phyloP scores from a whole-genome alignment of 306 rosid genomes.

The Begonia masoniana region DNA sequence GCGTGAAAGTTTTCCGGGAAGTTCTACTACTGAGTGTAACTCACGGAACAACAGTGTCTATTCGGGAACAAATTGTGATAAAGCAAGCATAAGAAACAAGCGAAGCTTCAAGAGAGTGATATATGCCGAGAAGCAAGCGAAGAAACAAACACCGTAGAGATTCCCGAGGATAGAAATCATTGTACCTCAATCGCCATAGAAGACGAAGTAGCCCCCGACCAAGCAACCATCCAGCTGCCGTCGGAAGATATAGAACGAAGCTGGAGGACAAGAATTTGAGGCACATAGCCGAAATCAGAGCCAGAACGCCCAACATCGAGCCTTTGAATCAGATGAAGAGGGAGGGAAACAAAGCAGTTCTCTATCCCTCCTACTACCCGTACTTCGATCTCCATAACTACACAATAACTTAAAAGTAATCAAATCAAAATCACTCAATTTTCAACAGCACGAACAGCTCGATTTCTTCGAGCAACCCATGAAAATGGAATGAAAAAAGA shows the following conservation, averaged over 20 bases:
- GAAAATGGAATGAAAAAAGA: too few species aligned
- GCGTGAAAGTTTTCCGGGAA: too few species aligned
- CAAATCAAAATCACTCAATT: background rate
- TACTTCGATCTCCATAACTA: slow-evolving; percentile 47
- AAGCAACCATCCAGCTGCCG: slow-evolving; percentile 50
- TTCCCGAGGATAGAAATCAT: background rate
- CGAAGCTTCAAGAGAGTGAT: background rate
- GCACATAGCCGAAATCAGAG: slow-evolving; percentile 9
- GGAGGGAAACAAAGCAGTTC: slow-evolving; percentile 71
- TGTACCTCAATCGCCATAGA: slow-evolving; percentile 60
- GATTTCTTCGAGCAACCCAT: too few species aligned
- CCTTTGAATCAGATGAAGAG: slow-evolving; percentile 53
- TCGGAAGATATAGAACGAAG: slow-evolving; percentile 40
- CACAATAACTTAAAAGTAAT: background rate
- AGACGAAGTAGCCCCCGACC: slow-evolving; percentile 87
- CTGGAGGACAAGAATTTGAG: slow-evolving; percentile 52
- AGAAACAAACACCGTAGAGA: background rate
- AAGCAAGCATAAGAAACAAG: too few species aligned
- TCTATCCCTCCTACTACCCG: slow-evolving; percentile 40
- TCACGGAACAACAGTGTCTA: too few species aligned
- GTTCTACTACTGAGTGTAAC: too few species aligned
- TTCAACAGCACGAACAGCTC: background rate
- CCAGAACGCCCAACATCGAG: slow-evolving; percentile 40
- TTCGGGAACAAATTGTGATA: too few species aligned
- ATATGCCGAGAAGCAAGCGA: background rate